Evolutionary conservation across 768 basidiomycete species (phyloP).

Genomic region (Coprinopsis cinerea): DNA sequence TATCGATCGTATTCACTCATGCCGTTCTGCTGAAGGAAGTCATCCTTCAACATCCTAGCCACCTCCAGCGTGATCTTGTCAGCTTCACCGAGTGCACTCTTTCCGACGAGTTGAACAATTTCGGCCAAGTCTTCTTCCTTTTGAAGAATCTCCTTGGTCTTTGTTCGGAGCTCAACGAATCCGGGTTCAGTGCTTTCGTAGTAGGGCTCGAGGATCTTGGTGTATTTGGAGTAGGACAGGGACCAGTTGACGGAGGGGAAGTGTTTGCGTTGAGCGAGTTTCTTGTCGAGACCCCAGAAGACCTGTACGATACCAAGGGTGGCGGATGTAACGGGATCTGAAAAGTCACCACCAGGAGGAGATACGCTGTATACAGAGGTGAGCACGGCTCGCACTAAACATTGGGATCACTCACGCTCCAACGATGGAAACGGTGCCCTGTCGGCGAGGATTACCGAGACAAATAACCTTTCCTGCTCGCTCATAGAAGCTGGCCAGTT

Average conservation of each 20-base stretch:
- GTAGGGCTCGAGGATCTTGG: slow-evolving; percentile 86
- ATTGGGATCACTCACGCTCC: slow-evolving; percentile 72
- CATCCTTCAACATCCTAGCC: slow-evolving; percentile 94
- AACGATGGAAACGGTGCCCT: slow-evolving; percentile 96
- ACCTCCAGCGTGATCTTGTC: slow-evolving; percentile 99
- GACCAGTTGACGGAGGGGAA: slow-evolving; percentile 99
- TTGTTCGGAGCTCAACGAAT: slow-evolving; percentile 90
- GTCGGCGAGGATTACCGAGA: slow-evolving; percentile 79
- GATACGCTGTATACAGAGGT: slow-evolving; percentile 63
- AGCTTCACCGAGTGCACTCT: slow-evolving; percentile 92
- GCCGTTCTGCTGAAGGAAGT: slow-evolving; percentile 97
- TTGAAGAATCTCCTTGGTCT: slow-evolving; percentile 94
- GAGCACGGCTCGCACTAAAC: background rate
- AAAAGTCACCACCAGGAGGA: slow-evolving; percentile 98
- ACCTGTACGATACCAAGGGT: slow-evolving; percentile 99
- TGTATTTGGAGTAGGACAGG: slow-evolving; percentile 98
- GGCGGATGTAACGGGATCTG: slow-evolving; percentile 96
- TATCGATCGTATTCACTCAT: slow-evolving; percentile 97
- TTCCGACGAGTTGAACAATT: slow-evolving; percentile 99
- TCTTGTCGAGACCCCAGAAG: slow-evolving; percentile 99
- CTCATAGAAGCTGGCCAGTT: slow-evolving; percentile 97
- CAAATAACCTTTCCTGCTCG: slow-evolving; percentile 95
- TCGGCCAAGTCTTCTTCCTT: slow-evolving; percentile 99
- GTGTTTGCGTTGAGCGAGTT: slow-evolving; percentile 96
- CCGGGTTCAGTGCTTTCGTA: slow-evolving; percentile 89